A percentile compares a stretch with the other conserved stretches of the same genome.
phyloP scores from a whole-genome alignment of 495 filamentous ascomycete genomes.

The Penicillium steckii region DNA sequence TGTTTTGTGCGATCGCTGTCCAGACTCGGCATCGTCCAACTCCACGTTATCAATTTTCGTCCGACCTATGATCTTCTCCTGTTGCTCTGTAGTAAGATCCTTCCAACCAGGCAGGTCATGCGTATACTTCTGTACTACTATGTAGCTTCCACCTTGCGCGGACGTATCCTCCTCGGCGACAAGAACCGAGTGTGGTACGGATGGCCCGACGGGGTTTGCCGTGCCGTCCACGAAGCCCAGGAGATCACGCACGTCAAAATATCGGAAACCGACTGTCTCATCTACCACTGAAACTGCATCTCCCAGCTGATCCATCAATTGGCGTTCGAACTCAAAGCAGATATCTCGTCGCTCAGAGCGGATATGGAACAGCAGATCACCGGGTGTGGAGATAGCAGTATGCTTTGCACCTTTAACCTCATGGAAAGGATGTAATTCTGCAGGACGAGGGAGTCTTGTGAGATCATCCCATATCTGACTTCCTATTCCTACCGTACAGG shows the following conservation, averaged over 20 bases:
- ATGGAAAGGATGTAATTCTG: conserved; percentile 53
- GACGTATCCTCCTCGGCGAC: conserved; percentile 42
- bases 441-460: conserved; percentile 42
- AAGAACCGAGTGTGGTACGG: conserved; percentile 42
- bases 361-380: conserved; percentile 58
- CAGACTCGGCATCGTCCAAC: conserved; percentile 48
- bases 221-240: conserved; percentile 61
- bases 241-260: conserved; percentile 59
- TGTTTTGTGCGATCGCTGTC: conserved; percentile 53
- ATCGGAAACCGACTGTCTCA: conserved; percentile 56
- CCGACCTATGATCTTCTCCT: conserved; percentile 56
- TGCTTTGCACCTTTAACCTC: conserved; percentile 44
- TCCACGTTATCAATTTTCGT: conserved; percentile 57
- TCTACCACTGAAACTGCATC: conserved; percentile 46
- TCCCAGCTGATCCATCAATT: conserved; percentile 49
- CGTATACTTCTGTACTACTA: conserved; percentile 60
- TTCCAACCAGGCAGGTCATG: conserved; percentile 51
- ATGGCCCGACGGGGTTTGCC: conserved; percentile 54
- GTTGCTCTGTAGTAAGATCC: conserved; percentile 45
- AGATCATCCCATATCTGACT: conserved; percentile 48
- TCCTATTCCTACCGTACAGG: conserved; percentile 56
- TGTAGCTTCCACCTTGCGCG: conserved; percentile 49
- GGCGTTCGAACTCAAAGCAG: conserved; percentile 57
- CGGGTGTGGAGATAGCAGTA: conserved; percentile 51
- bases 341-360: conserved; percentile 56